Conservation (phyloP, 2,329 filamentous ascomycete genomes). For the Aspergillus flavus region DNA sequence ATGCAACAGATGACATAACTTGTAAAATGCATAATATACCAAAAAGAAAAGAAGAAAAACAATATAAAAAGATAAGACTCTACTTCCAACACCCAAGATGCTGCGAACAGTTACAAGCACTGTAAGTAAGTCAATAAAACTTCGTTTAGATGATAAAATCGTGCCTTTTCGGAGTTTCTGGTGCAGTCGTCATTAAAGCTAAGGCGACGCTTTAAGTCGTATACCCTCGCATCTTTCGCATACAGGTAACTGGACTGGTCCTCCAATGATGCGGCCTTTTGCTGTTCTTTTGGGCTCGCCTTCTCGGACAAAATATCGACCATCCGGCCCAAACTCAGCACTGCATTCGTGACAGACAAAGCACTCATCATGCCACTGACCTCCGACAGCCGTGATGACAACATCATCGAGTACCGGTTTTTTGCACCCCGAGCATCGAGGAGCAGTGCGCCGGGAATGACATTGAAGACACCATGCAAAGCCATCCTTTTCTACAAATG, state of each 20-base stretch:
- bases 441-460: conserved; percentile 86
- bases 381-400: conserved; percentile 84
- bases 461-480: conserved; percentile 96
- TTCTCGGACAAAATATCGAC: conserved; percentile 64
- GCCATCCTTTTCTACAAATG: conserved; percentile 96
- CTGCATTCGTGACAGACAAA: conserved; percentile 77
- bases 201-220: conserved; percentile 59
- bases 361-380: conserved; percentile 91
- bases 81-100: neutral
- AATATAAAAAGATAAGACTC: neutral
- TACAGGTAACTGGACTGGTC: conserved; percentile 59
- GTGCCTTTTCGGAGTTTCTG: neutral
- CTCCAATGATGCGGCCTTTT: conserved; percentile 50
- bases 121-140: neutral
- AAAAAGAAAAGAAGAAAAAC: neutral
- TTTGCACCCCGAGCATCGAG: conserved; percentile 84
- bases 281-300: conserved; percentile 50
- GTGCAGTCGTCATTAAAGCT: neutral
- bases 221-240: conserved; percentile 65
- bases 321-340: conserved; percentile 60
- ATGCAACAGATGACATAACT: conserved; percentile 5
- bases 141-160: neutral
- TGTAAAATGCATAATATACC: neutral
- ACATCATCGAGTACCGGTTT: conserved; percentile 85
- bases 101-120: neutral